Percentiles rank a stretch among this genome's conserved stretches.
Conservation (phyloP, 2,329 filamentous ascomycete genomes). For the Hymenoscyphus fraxineus region DNA sequence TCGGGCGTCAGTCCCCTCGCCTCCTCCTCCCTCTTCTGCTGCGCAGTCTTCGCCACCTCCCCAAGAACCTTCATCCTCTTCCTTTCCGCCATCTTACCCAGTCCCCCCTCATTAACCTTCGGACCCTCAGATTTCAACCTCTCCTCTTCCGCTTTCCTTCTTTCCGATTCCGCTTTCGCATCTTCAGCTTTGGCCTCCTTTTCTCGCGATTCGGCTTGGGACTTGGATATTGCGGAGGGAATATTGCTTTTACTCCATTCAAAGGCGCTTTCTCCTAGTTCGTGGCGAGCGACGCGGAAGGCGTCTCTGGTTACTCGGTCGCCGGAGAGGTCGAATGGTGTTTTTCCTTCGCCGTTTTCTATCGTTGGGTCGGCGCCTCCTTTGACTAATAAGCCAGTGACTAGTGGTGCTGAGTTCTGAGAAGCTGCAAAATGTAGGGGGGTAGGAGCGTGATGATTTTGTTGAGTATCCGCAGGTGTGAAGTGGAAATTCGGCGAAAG, state of each 20-base stretch:
- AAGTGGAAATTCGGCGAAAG: constrained; percentile 72
- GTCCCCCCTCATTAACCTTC: constrained; percentile 44
- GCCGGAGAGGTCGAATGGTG: constrained; percentile 80
- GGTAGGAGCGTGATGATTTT: constrained; percentile 73
- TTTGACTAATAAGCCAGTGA: constrained; percentile 72
- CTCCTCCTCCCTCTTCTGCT: constrained; percentile 81
- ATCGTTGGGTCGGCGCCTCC: constrained; percentile 70
- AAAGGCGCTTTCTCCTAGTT: constrained; percentile 74
- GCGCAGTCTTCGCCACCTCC: constrained; percentile 66
- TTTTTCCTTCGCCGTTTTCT: constrained; percentile 71
- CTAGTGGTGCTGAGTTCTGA: constrained; percentile 73
- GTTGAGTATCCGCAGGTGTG: constrained; percentile 59
- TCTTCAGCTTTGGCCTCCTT: constrained; percentile 67
- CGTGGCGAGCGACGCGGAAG: constrained; percentile 80
- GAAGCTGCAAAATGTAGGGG: constrained; percentile 82
- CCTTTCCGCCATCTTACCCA: constrained; percentile 40
- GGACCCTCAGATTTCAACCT: constrained; percentile 64
- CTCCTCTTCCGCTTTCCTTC: constrained; percentile 71
- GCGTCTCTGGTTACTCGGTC: constrained; percentile 84
- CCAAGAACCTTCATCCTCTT: constrained; percentile 50
- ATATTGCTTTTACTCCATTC: constrained; percentile 76
- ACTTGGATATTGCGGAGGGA: constrained; percentile 64
- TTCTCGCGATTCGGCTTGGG: constrained; percentile 66
- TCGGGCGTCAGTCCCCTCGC: constrained; percentile 80
- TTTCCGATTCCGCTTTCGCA: constrained; percentile 63